Evolutionary conservation across 2,329 filamentous ascomycete species (phyloP), one percentile per base, ranked within the genome.

Genomic region (Nothophaeocryptopus gaeumannii): DNA sequence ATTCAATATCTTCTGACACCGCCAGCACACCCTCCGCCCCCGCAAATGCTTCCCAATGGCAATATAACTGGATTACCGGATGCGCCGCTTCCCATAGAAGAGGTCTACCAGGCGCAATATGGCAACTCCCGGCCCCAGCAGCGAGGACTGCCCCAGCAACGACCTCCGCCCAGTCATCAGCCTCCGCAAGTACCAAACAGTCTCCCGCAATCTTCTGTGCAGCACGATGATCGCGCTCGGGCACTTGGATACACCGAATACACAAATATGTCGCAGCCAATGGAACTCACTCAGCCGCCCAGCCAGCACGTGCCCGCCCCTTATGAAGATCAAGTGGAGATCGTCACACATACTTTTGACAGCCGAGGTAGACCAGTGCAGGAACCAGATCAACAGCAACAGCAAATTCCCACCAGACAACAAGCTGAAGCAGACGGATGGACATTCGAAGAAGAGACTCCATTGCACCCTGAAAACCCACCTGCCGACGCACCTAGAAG

Each of bases 391-490:
- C n/a, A 45, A 8, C 46, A 49, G 33, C 36, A 55, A 32, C 48
- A 51, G 12, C 43, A 53, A 29, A 53, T 54, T 9, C 54, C 56
- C 33, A 37, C 37, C n/a, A 49, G 57, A 40, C 57, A 61, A 29
- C 47, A 58, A 46, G 33, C 52, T 32, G 45, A 84, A 63, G 53
- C 72, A 0, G 91, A 96, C 63, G 88, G 81, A 8, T 99, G 93
- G 93, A 91, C 95, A 63, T 99, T 99, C 60, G 89, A 92, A 46
- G 90, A 96, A 51, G 78, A 83, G 8, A 50, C 56, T 11, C 75
- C 78, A n/a, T 62, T 73, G 32, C 81, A 83, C n/a, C 72, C 80
- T 10, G 53, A 55, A n/a, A 39, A 41, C 32, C 50, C 50, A 32
- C 63, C 74, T 1, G 73, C 76, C 43, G 77, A 78, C 47, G 67